phyloP scores from a whole-genome alignment of 805 yeast species.

The Spathaspora arborariae region DNA sequence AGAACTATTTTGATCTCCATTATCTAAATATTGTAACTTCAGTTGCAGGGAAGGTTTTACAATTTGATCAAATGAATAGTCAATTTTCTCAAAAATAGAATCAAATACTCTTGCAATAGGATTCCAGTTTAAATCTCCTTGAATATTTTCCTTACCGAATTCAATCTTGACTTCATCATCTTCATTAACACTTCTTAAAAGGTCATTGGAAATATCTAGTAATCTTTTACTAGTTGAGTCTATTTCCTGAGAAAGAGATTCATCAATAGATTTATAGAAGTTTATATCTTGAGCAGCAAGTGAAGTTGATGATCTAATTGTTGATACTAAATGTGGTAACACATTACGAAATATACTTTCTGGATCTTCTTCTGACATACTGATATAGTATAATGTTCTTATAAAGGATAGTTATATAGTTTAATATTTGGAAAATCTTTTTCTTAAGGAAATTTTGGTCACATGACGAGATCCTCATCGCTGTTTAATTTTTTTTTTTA shows the following conservation, averaged over 20 bases:
- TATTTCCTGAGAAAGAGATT: constrained; percentile 35
- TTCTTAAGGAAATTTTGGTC: neutral
- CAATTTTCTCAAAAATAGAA: constrained; percentile 69
- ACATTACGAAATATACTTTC: constrained; percentile 10
- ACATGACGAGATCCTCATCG: neutral
- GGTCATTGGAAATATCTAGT: constrained; percentile 42
- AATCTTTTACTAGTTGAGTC: constrained; percentile 40
- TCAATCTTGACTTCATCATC: constrained; percentile 17
- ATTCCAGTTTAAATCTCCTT: constrained; percentile 52
- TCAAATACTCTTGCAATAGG: constrained; percentile 62
- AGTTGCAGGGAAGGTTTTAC: constrained; percentile 26
- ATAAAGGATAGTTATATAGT: neutral
- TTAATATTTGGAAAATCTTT: neutral
- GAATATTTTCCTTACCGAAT: constrained; percentile 42
- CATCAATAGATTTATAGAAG: constrained; percentile 65
- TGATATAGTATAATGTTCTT: neutral
- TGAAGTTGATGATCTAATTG: constrained; percentile 64
- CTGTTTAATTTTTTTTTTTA: neutral
- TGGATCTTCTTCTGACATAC: neutral
- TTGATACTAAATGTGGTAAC: constrained; percentile 48
- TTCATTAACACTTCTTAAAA: constrained; percentile 25
- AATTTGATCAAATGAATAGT: constrained; percentile 54
- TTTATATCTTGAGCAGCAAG: constrained; percentile 78
- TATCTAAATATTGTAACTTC: constrained; percentile 9
- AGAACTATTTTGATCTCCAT: constrained; percentile 7